These are phyloP conservation scores for Phytophthora boehmeriae DNA, from an alignment of 352 stramenopile species.

Conservation along the genomic window DNA sequence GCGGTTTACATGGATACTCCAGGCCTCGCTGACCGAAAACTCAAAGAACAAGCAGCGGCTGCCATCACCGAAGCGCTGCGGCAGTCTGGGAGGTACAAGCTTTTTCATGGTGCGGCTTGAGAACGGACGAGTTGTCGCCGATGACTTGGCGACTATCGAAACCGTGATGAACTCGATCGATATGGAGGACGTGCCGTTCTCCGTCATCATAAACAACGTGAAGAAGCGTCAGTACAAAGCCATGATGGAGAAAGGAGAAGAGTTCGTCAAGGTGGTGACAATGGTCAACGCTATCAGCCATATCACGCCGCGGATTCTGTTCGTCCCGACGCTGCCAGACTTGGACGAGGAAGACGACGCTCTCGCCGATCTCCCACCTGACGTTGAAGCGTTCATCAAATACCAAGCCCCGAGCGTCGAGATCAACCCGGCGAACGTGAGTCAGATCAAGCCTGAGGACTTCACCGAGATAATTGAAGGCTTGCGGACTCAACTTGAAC, in stretches of 20 bases:
- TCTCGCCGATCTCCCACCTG: not conserved
- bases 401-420: too few relatives aligned
- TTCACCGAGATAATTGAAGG: too few relatives aligned
- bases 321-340: constrained; percentile 9
- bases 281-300: constrained; percentile 12
- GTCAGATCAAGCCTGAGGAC: too few relatives aligned
- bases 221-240: constrained; percentile 1
- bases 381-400: too few relatives aligned
- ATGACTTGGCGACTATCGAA: constrained; percentile 18
- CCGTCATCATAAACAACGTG: constrained; percentile 19
- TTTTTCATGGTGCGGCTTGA: constrained; percentile 17
- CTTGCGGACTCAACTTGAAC: too few relatives aligned
- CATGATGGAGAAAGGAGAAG: not conserved
- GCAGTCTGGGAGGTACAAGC: constrained; percentile 3
- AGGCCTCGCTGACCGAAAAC: constrained; percentile 13
- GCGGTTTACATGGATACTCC: constrained; percentile 36
- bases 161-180: constrained; percentile 10
- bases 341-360: not conserved
- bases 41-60: constrained; percentile 3
- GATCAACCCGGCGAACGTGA: too few relatives aligned
- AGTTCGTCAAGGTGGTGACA: not conserved
- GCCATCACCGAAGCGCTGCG: not conserved
- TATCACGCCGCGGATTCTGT: constrained; percentile 10
- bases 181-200: constrained; percentile 5
- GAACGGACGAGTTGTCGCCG: constrained; percentile 9